Percentiles rank a stretch among this genome's conserved stretches.
phyloP scores from a whole-genome alignment of 1,139 yeast species.

The Cylindricascospora bacillispora region DNA sequence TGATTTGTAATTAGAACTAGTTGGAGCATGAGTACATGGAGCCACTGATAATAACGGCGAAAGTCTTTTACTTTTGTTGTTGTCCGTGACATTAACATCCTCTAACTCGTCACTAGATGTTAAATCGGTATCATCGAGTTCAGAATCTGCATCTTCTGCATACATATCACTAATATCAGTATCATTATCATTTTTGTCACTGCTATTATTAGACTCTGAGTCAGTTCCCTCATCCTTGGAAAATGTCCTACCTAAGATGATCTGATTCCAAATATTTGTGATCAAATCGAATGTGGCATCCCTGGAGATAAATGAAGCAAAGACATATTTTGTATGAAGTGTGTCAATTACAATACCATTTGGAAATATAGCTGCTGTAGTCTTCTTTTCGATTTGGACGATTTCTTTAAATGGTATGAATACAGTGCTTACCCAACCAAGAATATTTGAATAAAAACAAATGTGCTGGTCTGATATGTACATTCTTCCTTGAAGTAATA shows the following conservation, averaged over 20 bases:
- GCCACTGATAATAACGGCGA: constrained; percentile 11
- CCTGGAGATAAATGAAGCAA: constrained; percentile 61
- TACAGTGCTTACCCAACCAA: constrained; percentile 62
- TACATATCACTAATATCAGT: constrained; percentile 18
- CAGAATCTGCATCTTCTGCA: constrained; percentile 4
- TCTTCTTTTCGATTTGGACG: constrained; percentile 56
- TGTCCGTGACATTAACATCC: constrained; percentile 9
- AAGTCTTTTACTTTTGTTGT: constrained; percentile 3
- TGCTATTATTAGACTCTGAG: constrained; percentile 6
- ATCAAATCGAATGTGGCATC: constrained; percentile 53
- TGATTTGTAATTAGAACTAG: constrained; percentile 38
- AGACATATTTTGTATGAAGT: constrained; percentile 54
- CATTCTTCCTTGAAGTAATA: constrained; percentile 59
- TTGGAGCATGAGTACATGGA: constrained; percentile 41
- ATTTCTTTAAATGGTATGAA: constrained; percentile 59
- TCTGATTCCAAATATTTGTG: constrained; percentile 46
- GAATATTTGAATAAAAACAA: constrained; percentile 59
- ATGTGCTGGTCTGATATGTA: constrained; percentile 47
- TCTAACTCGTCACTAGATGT: constrained; percentile 20
- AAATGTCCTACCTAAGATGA: constrained; percentile 22
- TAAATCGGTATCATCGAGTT: constrained; percentile 14
- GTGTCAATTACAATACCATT: constrained; percentile 64
- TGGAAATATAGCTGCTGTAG: constrained; percentile 63
- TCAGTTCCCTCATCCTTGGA: constrained; percentile 14
- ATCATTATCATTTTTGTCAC: constrained; percentile 6